These are phyloP conservation scores for Colletotrichum euphorbiae DNA, from an alignment of 2,329 filamentous ascomycete species.

Conservation along the genomic window DNA sequence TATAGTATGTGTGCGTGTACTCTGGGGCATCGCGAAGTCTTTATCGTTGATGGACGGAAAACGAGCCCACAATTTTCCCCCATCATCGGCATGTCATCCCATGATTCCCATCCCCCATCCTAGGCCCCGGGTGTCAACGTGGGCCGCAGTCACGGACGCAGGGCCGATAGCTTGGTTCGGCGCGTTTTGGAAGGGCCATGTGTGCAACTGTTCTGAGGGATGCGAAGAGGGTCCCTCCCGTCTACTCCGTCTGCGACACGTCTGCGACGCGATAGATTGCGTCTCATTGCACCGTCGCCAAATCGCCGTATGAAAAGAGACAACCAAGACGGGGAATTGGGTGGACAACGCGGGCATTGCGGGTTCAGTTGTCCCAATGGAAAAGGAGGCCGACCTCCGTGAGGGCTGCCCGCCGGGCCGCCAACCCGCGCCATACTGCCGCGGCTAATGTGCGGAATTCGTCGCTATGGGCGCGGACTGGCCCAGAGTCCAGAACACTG, in stretches of 20 bases:
- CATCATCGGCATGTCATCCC: slow-evolving; percentile 18
- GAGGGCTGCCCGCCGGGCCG: slow-evolving; percentile 36
- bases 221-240: slow-evolving; percentile 10
- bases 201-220: neutral
- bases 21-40: slow-evolving; percentile 38
- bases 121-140: slow-evolving; percentile 6
- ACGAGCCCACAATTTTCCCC: slow-evolving; percentile 23
- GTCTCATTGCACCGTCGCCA: slow-evolving; percentile 19
- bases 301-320: slow-evolving; percentile 25
- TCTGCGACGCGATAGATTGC: slow-evolving; percentile 28
- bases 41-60: slow-evolving; percentile 28
- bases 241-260: neutral
- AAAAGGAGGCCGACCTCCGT: slow-evolving; percentile 2
- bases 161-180: slow-evolving; percentile 16
- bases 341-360: neutral
- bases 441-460: slow-evolving; percentile 33
- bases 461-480: slow-evolving; percentile 25
- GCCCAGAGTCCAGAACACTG: slow-evolving; percentile 13
- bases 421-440: slow-evolving; percentile 14
- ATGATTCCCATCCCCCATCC: slow-evolving; percentile 10
- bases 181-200: neutral
- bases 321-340: neutral
- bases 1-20: neutral
- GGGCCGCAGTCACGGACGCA: slow-evolving; percentile 19
- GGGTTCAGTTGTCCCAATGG: neutral